Percentiles rank a stretch among this genome's conserved stretches.
These are phyloP conservation scores for Trichoderma reesei DNA, from an alignment of 495 filamentous ascomycete species.

Conservation along the genomic window DNA sequence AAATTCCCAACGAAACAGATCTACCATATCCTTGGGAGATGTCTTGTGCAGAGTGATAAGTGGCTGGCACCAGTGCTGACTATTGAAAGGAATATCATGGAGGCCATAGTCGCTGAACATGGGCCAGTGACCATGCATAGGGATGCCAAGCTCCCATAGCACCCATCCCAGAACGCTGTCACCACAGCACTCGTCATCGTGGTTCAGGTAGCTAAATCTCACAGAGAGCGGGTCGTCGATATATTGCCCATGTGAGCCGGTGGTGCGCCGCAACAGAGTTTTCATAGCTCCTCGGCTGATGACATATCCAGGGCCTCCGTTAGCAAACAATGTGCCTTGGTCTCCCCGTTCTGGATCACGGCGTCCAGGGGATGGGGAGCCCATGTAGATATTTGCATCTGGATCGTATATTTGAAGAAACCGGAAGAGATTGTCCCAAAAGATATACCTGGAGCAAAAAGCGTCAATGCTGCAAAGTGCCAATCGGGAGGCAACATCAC, in stretches of 20 bases:
- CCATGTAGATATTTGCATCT: not conserved
- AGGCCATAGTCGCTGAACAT: not conserved
- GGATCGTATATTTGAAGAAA: not conserved
- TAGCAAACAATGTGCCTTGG: not conserved
- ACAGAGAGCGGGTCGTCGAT: not conserved
- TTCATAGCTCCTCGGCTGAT: not conserved
- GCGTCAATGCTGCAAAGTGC: not conserved
- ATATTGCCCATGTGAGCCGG: not conserved
- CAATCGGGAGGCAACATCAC: not conserved
- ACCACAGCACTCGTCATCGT: not conserved
- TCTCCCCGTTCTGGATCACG: not conserved
- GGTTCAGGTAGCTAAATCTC: not conserved
- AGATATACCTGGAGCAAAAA: not conserved
- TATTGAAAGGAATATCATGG: not conserved
- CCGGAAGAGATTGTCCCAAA: not conserved
- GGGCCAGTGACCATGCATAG: not conserved
- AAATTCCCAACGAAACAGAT: not conserved
- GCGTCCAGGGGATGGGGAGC: not conserved
- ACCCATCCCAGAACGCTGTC: not conserved
- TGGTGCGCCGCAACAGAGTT: not conserved
- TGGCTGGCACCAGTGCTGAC: not conserved
- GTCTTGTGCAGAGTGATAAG: not conserved
- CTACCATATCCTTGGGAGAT: not conserved
- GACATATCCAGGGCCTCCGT: not conserved
- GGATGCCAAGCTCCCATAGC: not conserved